Base-by-base conservation (phyloP, 2,329 filamentous ascomycete species). In the Pestalotiopsis sp. region DNA sequence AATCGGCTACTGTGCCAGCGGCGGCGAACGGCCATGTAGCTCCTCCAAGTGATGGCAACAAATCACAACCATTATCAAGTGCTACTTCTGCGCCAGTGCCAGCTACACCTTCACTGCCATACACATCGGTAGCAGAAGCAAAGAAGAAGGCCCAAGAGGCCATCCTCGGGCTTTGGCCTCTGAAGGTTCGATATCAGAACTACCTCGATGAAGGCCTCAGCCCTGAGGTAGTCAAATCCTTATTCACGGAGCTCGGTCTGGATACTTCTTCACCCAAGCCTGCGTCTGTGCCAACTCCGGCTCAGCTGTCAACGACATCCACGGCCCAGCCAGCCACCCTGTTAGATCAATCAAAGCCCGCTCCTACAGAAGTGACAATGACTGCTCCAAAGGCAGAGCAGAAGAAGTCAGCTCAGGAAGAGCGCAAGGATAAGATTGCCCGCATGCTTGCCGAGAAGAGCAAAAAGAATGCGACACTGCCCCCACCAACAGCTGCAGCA, bases 141-240 rank as follows among this genome's bases (percentile, higher is more conserved):
- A 86, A 83, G 66, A 88, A 87, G 70, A 84, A 87, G 72, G 92
- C 92, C 0, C 87, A 90, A 75, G 87, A 88, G 27, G 91, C 92
- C 4, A 89, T 95, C 52, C 79, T 93, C 38, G 86, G 88, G 49
- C 81, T 95, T 3, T 86, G 84, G 81, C 84, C 86, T 1, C 78
- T 93, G 69, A 92, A 93, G 63, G 89, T 97, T 68, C 89, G 89
- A 23, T 97, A 91, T 75, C 86, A 91, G 67, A 87, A 93, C 69
- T 91, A 95, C 68, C 83, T 95, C 13, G 85, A 89, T 12, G 92
- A 95, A 78, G 92, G 93, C 0, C 85, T 95, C 57, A 87, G 94
- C 72, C 84, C 87, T 45, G 79, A 79, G 1, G 76, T 94, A 12
- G 80, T 97, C 45, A 86, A 85, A 68, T 78, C 82, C 38, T 83